These are phyloP conservation scores for Fistulifera pelliculosa DNA, from an alignment of 108 stramenopile species.

Conservation along the genomic window DNA sequence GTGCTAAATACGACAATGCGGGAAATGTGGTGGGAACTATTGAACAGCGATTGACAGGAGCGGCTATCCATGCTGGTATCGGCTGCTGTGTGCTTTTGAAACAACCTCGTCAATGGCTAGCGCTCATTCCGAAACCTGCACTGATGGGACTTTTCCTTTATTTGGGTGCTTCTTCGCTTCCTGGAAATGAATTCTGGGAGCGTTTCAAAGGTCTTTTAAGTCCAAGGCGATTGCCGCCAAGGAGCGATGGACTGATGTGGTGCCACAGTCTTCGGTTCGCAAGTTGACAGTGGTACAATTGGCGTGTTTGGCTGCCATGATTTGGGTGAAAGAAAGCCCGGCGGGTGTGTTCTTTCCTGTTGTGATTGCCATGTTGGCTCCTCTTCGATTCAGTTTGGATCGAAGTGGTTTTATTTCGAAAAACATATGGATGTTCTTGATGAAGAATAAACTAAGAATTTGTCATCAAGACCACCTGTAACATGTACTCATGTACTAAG, in stretches of 20 bases:
- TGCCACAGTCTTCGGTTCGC: slow-evolving; percentile 34
- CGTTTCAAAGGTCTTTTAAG: slow-evolving; percentile 59
- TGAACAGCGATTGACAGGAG: slow-evolving; percentile 63
- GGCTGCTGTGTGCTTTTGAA: slow-evolving; percentile 56
- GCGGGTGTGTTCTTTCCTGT: slow-evolving; percentile 18
- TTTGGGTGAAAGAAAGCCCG: slow-evolving; percentile 36
- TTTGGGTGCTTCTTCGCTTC: slow-evolving; percentile 61
- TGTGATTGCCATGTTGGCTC: slow-evolving; percentile 67
- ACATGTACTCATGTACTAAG: too few species aligned
- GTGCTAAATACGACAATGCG: slow-evolving; percentile 43
- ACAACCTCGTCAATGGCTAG: slow-evolving; percentile 51
- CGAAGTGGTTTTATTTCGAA: slow-evolving; percentile 38
- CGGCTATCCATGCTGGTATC: slow-evolving; percentile 66
- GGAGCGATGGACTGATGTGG: slow-evolving; percentile 37
- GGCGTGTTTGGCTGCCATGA: slow-evolving; percentile 67
- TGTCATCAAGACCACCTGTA: too few species aligned
- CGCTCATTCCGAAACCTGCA: slow-evolving; percentile 61
- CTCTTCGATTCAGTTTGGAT: slow-evolving; percentile 51
- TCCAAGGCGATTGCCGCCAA: slow-evolving; percentile 39
- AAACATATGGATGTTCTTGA: slow-evolving; percentile 55
- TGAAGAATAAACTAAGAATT: slow-evolving; percentile 23
- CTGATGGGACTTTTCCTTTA: slow-evolving; percentile 81
- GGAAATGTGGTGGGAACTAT: slow-evolving; percentile 50
- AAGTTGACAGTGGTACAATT: slow-evolving; percentile 70
- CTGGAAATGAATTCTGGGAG: slow-evolving; percentile 81